Evolutionary conservation across 1,284 basidiomycete species (phyloP), one percentile per base, ranked within the genome.

Genomic region (Cystobasidium sp.): DNA sequence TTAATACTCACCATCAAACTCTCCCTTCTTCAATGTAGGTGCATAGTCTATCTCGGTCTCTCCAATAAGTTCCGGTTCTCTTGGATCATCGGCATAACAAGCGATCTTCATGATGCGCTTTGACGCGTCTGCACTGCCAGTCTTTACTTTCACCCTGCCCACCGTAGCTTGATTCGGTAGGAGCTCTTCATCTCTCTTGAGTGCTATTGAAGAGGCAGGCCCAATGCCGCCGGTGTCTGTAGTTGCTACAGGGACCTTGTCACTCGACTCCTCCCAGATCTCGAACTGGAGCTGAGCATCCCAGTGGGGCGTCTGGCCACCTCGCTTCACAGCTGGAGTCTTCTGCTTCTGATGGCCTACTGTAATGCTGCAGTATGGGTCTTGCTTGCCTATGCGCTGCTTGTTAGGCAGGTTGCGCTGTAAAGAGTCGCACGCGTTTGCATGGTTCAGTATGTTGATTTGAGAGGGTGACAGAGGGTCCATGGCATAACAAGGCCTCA

Each of bases 271-370:
- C 80, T 96, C 93, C 78, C 87, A 88, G 75, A 99, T 86, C 43
- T 91, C 90, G 83, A 99, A 99, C 58, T 97, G 90, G 78, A 99
- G 86, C 84, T 99, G 96, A 80, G 97, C 94, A 82, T 99, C 97
- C 96, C 97, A 99, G 82, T 93, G 92, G 8, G 96, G 97, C 82
- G 97, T 94, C 82, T 99, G 96, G 4, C 97, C 97, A 67, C 97
- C 96, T 49, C 94, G 90, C 82, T 93, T 95, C 83, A 98, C 92
- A 8, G 94, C 88, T 82, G 91, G 91, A 41, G 96, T 95, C 64
- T 90, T 87, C 70, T 89, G 88, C 80, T 89, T 94, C 83, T 93
- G 89, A 58, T 89, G 88, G 79, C 91, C 91, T 74, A 94, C 85
- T 6, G 86, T 84, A 51, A 97, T 86, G 31, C 90, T 85, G 80